Evolutionary conservation across 306 rosid species (phyloP).

Genomic region (Quercus cerris): DNA sequence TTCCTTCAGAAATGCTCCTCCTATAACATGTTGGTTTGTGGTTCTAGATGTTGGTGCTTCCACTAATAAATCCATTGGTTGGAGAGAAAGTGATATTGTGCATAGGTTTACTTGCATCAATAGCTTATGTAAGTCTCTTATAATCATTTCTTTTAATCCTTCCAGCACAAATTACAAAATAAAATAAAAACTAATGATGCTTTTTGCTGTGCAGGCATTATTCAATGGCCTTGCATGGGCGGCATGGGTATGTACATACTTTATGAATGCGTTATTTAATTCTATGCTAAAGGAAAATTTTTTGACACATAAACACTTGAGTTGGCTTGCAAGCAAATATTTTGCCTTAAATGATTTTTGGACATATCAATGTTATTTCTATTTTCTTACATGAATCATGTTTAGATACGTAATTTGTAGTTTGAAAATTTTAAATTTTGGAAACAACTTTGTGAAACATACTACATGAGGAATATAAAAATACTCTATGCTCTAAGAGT

Average conservation of each 20-base stretch:
- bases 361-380: too few relatives aligned
- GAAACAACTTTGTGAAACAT: background rate
- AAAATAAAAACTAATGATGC: background rate
- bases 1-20: background rate
- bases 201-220: slow-evolving; percentile 49
- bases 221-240: slow-evolving; percentile 91
- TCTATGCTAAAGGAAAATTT: background rate
- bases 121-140: slow-evolving; percentile 68
- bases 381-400: background rate
- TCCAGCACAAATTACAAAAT: background rate
- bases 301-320: background rate
- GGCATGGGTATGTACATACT: slow-evolving; percentile 56
- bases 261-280: background rate
- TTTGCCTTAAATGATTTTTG: too few relatives aligned
- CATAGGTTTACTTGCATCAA: slow-evolving; percentile 62
- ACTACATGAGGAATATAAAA: background rate
- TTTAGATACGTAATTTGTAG: background rate
- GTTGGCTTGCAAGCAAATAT: too few relatives aligned
- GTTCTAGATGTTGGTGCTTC: slow-evolving; percentile 68
- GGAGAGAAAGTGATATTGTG: slow-evolving; percentile 79
- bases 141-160: background rate
- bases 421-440: background rate
- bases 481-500: background rate
- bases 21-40: background rate
- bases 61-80: slow-evolving; percentile 69